Conservation (phyloP, 75 land plant species). For the Cupressus sempervirens region DNA sequence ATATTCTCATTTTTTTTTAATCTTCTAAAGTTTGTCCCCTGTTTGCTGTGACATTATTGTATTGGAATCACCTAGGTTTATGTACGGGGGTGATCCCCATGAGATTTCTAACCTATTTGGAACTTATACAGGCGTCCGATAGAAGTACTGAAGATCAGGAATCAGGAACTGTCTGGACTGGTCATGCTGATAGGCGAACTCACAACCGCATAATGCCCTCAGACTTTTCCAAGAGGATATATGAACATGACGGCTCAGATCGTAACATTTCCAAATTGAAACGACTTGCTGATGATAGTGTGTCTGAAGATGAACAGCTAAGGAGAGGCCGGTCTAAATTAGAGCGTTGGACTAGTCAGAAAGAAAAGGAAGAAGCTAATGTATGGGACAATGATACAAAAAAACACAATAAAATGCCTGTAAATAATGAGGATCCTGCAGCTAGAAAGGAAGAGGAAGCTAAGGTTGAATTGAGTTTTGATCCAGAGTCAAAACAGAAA, state of each 20-base stretch:
- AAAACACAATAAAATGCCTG: conserved; percentile 14
- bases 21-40: neutral
- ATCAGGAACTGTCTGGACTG: conserved; percentile 10
- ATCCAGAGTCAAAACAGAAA: conserved; percentile 14
- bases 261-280: conserved; percentile 17
- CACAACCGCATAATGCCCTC: conserved; percentile 3
- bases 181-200: neutral
- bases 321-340: conserved; percentile 78
- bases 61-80: neutral
- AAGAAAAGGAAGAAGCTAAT: conserved; percentile 51
- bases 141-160: conserved; percentile 11
- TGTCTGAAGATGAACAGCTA: conserved; percentile 55
- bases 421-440: conserved; percentile 7
- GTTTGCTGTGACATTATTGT: neutral
- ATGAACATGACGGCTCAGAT: conserved; percentile 2
- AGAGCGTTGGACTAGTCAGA: conserved; percentile 93
- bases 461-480: conserved; percentile 11
- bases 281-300: conserved; percentile 36
- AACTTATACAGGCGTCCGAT: neutral
- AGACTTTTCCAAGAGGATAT: conserved; percentile 8
- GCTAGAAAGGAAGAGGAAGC: conserved; percentile 4
- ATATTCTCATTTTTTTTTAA: neutral
- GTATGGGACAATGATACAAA: conserved; percentile 19
- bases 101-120: neutral
- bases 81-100: neutral